Evolutionary conservation across 2,329 filamentous ascomycete genomes (phyloP).

Genomic region (Fusarium sp.): DNA sequence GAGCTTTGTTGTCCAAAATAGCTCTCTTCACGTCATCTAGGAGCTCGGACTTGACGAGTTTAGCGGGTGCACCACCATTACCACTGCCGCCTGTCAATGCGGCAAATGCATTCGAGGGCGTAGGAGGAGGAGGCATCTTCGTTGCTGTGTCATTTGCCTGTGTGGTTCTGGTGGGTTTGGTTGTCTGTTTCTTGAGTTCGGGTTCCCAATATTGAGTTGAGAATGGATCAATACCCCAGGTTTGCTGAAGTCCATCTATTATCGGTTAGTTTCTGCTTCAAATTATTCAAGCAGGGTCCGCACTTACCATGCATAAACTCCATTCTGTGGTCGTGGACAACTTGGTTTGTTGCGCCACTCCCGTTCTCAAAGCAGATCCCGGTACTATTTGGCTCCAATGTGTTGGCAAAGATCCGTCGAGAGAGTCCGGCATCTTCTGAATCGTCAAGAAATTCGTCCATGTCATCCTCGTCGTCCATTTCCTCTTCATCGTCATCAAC

Average conservation of each 20-base stretch:
- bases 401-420: slow-evolving; percentile 71
- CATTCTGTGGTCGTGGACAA: slow-evolving; percentile 73
- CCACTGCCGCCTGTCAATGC: slow-evolving; percentile 46
- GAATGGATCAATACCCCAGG: slow-evolving; percentile 80
- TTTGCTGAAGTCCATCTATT: slow-evolving; percentile 63
- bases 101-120: slow-evolving; percentile 54
- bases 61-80: slow-evolving; percentile 37
- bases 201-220: slow-evolving; percentile 82
- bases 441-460: slow-evolving; percentile 91
- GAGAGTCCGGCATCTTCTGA: slow-evolving; percentile 75
- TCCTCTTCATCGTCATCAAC: slow-evolving; percentile 77
- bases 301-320: slow-evolving; percentile 78
- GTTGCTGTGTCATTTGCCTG: slow-evolving; percentile 27
- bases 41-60: slow-evolving; percentile 55
- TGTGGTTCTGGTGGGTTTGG: slow-evolving; percentile 25
- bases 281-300: not conserved
- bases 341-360: slow-evolving; percentile 60
- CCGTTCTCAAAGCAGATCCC: slow-evolving; percentile 86
- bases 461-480: slow-evolving; percentile 81
- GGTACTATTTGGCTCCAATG: slow-evolving; percentile 80
- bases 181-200: slow-evolving; percentile 51
- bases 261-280: slow-evolving; percentile 33
- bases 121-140: slow-evolving; percentile 52
- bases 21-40: slow-evolving; percentile 58
- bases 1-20: slow-evolving; percentile 55